A percentile compares a stretch with the other conserved stretches of the same genome.
These are phyloP conservation scores for Angomonas ambiguus DNA, from an alignment of 208 protist genomes.

Conservation along the genomic window DNA sequence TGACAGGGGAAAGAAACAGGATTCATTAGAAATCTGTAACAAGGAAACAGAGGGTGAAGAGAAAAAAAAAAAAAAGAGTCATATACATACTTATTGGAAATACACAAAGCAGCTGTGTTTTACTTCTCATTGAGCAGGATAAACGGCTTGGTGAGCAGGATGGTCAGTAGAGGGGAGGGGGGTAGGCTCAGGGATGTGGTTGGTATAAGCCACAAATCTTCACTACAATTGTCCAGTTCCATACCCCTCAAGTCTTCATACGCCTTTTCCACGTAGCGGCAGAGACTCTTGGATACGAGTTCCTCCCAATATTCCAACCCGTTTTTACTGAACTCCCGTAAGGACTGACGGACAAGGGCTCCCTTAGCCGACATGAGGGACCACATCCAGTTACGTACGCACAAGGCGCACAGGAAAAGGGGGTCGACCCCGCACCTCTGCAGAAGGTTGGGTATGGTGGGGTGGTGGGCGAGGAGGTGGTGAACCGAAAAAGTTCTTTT, in stretches of 20 bases:
- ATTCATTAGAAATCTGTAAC: neutral
- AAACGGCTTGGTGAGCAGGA: neutral
- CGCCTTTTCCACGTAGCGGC: neutral
- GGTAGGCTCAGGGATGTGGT: neutral
- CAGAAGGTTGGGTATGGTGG: slow-evolving; percentile 10
- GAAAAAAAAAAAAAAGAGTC: slow-evolving; percentile 14
- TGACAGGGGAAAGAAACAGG: no score
- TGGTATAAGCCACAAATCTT: neutral
- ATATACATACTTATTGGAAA: neutral
- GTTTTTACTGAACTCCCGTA: neutral
- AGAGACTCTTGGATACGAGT: slow-evolving; percentile 5
- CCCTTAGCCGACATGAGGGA: slow-evolving; percentile 13
- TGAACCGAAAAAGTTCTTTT: slow-evolving; percentile 20
- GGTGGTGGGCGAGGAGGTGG: slow-evolving; percentile 4
- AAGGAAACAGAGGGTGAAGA: slow-evolving; percentile 7
- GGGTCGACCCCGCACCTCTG: slow-evolving; percentile 31
- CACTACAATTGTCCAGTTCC: neutral
- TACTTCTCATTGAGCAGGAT: neutral
- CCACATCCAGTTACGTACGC: slow-evolving; percentile 37
- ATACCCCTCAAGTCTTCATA: neutral
- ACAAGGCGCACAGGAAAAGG: slow-evolving; percentile 40
- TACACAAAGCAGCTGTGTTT: neutral
- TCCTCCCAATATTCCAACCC: neutral
- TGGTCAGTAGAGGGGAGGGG: neutral
- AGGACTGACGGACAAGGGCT: neutral